phyloP scores from a whole-genome alignment of 495 filamentous ascomycete species.

The Penicillium simplicissimum region DNA sequence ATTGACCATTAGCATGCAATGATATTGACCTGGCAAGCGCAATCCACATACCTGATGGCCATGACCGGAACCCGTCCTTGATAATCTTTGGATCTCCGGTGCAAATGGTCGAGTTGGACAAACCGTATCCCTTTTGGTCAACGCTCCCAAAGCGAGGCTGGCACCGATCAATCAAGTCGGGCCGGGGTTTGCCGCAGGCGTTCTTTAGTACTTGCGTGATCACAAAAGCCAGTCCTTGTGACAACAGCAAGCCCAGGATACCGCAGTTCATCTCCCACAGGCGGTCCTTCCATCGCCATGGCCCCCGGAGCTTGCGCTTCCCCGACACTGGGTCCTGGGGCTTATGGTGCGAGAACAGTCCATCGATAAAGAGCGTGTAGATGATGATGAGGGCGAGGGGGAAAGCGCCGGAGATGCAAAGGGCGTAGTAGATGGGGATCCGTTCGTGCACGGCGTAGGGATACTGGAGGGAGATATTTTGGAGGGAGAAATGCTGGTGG shows the following conservation, averaged over 20 bases:
- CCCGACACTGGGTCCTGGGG: slow-evolving; percentile 37
- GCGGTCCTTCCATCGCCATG: slow-evolving; percentile 63
- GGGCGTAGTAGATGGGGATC: slow-evolving; percentile 59
- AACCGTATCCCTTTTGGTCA: slow-evolving; percentile 44
- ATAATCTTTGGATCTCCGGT: slow-evolving; percentile 62
- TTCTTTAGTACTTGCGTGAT: slow-evolving; percentile 85
- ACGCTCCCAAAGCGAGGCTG: slow-evolving; percentile 47
- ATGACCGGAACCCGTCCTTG: slow-evolving; percentile 85
- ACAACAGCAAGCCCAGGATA: slow-evolving; percentile 69
- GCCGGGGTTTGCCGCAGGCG: slow-evolving; percentile 80
- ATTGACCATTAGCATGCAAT: not conserved
- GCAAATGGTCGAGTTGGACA: slow-evolving; percentile 71
- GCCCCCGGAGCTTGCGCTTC: slow-evolving; percentile 59
- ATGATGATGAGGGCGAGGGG: slow-evolving; percentile 68
- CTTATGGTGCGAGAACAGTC: slow-evolving; percentile 66
- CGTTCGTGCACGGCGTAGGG: slow-evolving; percentile 75
- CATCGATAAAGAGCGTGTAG: slow-evolving; percentile 72
- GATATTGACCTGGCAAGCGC: not conserved
- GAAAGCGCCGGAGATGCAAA: slow-evolving; percentile 55
- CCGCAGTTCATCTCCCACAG: slow-evolving; percentile 86
- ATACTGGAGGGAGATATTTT: slow-evolving; percentile 64
- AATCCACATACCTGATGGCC: slow-evolving; percentile 63
- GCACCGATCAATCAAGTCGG: slow-evolving; percentile 75
- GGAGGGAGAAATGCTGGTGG: slow-evolving; percentile 61
- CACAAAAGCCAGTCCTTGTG: slow-evolving; percentile 67